Base-by-base conservation (phyloP, 2,329 filamentous ascomycete genomes). In the Daldinia sp. region DNA sequence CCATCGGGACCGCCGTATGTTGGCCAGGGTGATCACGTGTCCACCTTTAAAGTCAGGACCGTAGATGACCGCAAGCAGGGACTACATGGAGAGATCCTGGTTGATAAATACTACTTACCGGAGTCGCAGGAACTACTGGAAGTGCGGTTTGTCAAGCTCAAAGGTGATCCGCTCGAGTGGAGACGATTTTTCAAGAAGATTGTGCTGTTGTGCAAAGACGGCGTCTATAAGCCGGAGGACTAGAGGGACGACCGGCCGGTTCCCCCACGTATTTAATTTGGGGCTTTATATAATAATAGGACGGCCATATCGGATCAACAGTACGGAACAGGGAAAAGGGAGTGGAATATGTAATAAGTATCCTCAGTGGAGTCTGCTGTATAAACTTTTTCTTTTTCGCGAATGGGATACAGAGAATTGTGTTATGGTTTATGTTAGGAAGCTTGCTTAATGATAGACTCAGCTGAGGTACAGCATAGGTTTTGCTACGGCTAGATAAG, bases 151-250 rank as follows among this genome's bases (percentile, higher is more conserved):
- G 88, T 97, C 72, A 99, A 99, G 82, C 87, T 93, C 60, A 98
- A 97, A 82, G 96, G 96, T 5, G 96, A 99, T 82, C 96, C 96
- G 4, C 82, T 99, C 56, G 95, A 98, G 82, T 99, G 97, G 96
- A 88, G 96, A 68, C 86, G 96, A 37, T 93, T 99, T 78, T 99
- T 99, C 85, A 99, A 99, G 82, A 94, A 93, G 80, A 88, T 98
- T n/a, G 93, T 93, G 33, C 85, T 97, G 70, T 84, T 95, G 67
- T 97, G 94, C 81, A 93, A 93, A 77, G 93, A 97, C 77, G 93
- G 89, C 7, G 90, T 98, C 50, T 92, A 89, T 78, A 86, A 85
- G 72, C 88, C 87, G 53, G 83, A 87, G 65, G 67, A 72, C 70
- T 77, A 77, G 73, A 73, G 39, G 60, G 67, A 65, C 50, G 67